Evolutionary conservation across 768 basidiomycete species (phyloP).

Genomic region (Mycena olivaceomarginata): DNA sequence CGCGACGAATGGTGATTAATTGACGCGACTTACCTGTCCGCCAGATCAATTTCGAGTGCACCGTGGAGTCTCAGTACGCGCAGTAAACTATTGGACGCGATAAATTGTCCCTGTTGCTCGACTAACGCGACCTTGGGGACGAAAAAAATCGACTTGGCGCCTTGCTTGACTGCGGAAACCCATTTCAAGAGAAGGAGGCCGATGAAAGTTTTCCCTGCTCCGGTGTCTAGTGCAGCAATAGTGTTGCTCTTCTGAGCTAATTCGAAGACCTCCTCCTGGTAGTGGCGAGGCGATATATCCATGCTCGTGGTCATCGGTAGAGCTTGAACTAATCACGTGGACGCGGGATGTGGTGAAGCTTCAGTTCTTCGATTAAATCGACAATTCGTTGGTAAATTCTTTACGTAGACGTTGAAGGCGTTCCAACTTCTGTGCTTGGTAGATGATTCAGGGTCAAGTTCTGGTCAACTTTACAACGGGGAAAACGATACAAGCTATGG

Average conservation of each 20-base stretch:
- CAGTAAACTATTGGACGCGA: conserved; percentile 78
- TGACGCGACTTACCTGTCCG: conserved; percentile 60
- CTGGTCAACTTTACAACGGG: neutral
- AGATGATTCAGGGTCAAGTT: no score
- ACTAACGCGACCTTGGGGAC: conserved; percentile 92
- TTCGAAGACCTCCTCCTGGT: conserved; percentile 84
- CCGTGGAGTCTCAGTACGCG: conserved; percentile 84
- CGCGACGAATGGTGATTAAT: neutral
- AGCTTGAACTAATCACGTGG: conserved; percentile 13
- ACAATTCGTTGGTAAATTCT: neutral
- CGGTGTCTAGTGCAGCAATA: conserved; percentile 85
- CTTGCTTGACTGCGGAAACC: conserved; percentile 73
- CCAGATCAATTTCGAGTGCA: conserved; percentile 80
- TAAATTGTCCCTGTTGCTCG: conserved; percentile 85
- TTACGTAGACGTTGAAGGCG: no score
- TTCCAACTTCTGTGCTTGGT: no score
- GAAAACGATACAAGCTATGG: conserved; percentile 42
- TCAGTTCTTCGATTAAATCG: neutral
- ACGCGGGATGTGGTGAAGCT: neutral
- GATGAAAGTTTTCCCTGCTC: conserved; percentile 88
- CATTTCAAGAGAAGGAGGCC: conserved; percentile 86
- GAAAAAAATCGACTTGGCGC: conserved; percentile 84
- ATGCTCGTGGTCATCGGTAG: neutral
- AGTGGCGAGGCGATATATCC: conserved; percentile 62
- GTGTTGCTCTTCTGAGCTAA: conserved; percentile 80